A percentile compares a stretch with the other conserved stretches of the same genome.
These are phyloP conservation scores for Thraustochytrium striatum DNA, from an alignment of 352 stramenopile genomes.

Conservation along the genomic window DNA sequence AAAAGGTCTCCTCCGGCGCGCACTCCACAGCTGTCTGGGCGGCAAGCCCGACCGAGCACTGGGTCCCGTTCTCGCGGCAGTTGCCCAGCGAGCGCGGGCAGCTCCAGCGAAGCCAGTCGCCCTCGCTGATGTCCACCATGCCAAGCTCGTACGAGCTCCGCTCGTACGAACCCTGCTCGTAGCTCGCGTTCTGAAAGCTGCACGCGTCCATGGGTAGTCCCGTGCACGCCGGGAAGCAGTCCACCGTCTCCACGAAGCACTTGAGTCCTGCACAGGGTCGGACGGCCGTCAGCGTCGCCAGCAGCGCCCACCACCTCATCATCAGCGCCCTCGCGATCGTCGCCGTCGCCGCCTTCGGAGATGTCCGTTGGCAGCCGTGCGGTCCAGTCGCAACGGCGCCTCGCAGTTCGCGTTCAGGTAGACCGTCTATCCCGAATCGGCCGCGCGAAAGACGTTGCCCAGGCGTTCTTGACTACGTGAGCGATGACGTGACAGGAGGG, in stretches of 20 bases:
- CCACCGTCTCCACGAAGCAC: not conserved
- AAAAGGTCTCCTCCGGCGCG: not conserved
- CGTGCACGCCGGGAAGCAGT: slow-evolving; percentile 29
- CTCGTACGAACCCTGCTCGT: not conserved
- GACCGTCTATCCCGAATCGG: too few species aligned
- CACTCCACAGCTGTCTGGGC: not conserved
- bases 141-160: not conserved
- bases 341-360: too few species aligned
- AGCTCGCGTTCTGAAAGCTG: not conserved
- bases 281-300: not conserved
- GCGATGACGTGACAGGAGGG: too few species aligned
- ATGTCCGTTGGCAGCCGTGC: too few species aligned
- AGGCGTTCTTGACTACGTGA: too few species aligned
- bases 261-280: not conserved
- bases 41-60: not conserved
- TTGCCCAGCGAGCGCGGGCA: not conserved
- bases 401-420: too few species aligned
- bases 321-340: too few species aligned
- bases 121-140: not conserved
- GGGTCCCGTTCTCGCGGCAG: not conserved
- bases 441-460: too few species aligned
- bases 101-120: not conserved
- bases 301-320: too few species aligned
- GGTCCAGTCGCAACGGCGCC: too few species aligned
- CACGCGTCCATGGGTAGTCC: not conserved